Evolutionary conservation across 495 filamentous ascomycete species (phyloP), one percentile per base, ranked within the genome.

Genomic region (Acidomyces sp.): DNA sequence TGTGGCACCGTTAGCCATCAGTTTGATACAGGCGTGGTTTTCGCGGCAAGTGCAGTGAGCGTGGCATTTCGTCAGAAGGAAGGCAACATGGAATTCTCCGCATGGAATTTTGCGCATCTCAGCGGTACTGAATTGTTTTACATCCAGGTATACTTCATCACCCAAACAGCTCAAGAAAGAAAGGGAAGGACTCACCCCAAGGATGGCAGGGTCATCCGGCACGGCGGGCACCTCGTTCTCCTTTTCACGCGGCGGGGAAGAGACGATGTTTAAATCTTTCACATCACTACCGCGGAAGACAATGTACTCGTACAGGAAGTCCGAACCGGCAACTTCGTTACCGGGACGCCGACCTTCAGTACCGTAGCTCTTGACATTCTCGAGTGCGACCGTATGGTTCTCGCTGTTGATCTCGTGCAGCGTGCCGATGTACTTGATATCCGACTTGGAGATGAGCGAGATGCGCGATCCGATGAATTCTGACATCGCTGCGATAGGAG

Each of bases 221-320:
- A 93, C 73, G 51, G 76, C 65, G 46, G 72, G 64, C 31, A 77
- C 74, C 53, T 79, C 67, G 48, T 75, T 75, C 57, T 90, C 79
- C 58, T 86, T 80, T 20, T 60, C 57, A 22, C 61, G 49, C n/a
- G 55, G 51, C 5, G 80, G 74, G 27, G 74, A 68, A 49, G 90
- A 78, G 45, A 92, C 86, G 52, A 99, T 82, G 41, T 82, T 78
- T 52, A 99, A 72, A 58, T 99, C 88, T 65, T 96, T 96, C 55
- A 99, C 90, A 69, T 99, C 90, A 59, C 85, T 94, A 38, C 92
- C 90, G 33, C 88, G 82, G 60, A 99, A 99, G 45, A 99, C 88
- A 54, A 99, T 95, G 68, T 99, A 96, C 57, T 96, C 92, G 65
- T 95, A 99, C 52, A 95, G 66, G 49, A 78, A 79, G 38, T 82